These are phyloP conservation scores for Boletus subparvulus DNA, from an alignment of 768 basidiomycete genomes.

Conservation along the genomic window DNA sequence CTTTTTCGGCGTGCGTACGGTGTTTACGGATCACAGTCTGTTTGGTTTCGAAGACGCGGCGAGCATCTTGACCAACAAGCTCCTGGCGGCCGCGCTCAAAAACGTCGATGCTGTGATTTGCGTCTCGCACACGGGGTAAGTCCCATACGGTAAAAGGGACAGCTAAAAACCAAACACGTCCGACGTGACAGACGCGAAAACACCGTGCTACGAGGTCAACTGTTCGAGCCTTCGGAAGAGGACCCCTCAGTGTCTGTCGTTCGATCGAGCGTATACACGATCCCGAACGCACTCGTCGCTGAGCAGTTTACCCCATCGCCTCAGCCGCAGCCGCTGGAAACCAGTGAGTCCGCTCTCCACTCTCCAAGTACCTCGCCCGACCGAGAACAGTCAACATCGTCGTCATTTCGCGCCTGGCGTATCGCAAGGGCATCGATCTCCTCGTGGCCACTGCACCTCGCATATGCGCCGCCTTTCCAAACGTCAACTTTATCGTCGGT, in stretches of 20 bases:
- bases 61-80: slow-evolving; percentile 95
- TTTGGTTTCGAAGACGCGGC: slow-evolving; percentile 98
- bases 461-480: slow-evolving; percentile 81
- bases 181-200: slow-evolving; percentile 79
- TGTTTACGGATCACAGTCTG: slow-evolving; percentile 95
- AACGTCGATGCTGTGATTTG: slow-evolving; percentile 95
- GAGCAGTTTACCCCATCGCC: slow-evolving; percentile 78
- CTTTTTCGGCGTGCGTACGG: slow-evolving; percentile 81
- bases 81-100: slow-evolving; percentile 79
- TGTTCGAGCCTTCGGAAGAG: slow-evolving; percentile 55
- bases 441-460: slow-evolving; percentile 89
- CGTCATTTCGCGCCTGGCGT: slow-evolving; percentile 85
- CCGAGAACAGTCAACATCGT: slow-evolving; percentile 77
- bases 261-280: slow-evolving; percentile 75
- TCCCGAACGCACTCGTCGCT: slow-evolving; percentile 88
- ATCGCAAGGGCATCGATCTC: slow-evolving; percentile 95
- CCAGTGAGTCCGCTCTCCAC: slow-evolving; percentile 41
- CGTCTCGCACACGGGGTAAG: slow-evolving; percentile 94
- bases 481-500: slow-evolving; percentile 90
- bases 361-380: neutral
- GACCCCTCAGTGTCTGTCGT: slow-evolving; percentile 47
- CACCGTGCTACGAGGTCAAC: slow-evolving; percentile 82
- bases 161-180: neutral
- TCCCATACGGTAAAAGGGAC: neutral
- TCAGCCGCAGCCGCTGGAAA: slow-evolving; percentile 44